phyloP scores from a whole-genome alignment of 306 rosid genomes.

The Begonia peltatifolia region DNA sequence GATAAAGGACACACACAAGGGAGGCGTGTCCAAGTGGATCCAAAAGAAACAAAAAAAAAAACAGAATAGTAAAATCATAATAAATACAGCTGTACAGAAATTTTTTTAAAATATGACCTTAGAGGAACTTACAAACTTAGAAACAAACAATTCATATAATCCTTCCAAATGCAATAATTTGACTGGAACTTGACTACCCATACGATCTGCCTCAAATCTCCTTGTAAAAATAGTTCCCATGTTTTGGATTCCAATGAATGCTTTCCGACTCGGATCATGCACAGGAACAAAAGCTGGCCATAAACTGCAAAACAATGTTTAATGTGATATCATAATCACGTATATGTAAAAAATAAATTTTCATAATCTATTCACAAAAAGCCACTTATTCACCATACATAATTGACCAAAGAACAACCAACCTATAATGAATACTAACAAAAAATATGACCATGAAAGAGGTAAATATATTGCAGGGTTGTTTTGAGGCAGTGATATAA shows the following conservation, averaged over 20 bases:
- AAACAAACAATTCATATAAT: slow-evolving; percentile 70
- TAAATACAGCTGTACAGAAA: not conserved
- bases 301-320: slow-evolving; percentile 31
- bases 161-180: slow-evolving; percentile 97
- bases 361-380: slow-evolving; percentile 4
- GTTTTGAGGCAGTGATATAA: too few species aligned
- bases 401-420: too few species aligned
- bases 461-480: too few species aligned
- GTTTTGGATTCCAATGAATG: slow-evolving; percentile 93
- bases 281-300: slow-evolving; percentile 99
- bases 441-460: too few species aligned
- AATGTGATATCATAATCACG: too few species aligned
- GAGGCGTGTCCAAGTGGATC: too few species aligned
- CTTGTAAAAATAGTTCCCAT: slow-evolving; percentile 95
- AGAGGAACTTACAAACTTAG: slow-evolving; percentile 74
- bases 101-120: slow-evolving; percentile 1
- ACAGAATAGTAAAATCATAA: slow-evolving; percentile 6
- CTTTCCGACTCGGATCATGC: slow-evolving; percentile 84
- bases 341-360: too few species aligned
- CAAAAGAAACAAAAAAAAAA: slow-evolving; percentile 2
- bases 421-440: too few species aligned
- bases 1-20: not conserved
- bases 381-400: too few species aligned
- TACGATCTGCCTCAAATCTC: slow-evolving; percentile 86
- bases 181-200: slow-evolving; percentile 82